Evolutionary conservation across 2,329 filamentous ascomycete genomes (phyloP).

Genomic region (Nothopassalora personata): DNA sequence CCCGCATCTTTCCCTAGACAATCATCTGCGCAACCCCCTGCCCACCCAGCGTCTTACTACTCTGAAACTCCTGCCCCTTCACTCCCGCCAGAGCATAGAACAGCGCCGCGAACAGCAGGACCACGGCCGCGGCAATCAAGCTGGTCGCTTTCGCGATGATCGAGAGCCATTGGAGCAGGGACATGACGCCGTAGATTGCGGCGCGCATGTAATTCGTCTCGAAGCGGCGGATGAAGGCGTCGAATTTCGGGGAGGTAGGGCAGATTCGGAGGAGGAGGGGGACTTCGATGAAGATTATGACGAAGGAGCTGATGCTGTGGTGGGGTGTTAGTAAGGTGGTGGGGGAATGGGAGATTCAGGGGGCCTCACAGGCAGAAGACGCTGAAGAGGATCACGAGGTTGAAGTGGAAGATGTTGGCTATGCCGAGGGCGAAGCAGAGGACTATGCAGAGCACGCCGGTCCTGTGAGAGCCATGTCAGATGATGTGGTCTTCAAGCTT

Average conservation of each 20-base stretch:
- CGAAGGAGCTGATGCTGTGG: slow-evolving; percentile 43
- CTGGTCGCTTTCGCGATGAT: slow-evolving; percentile 59
- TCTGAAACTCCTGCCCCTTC: slow-evolving; percentile 80
- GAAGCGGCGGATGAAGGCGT: slow-evolving; percentile 82
- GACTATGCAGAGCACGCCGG: slow-evolving; percentile 56
- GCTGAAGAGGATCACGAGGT: slow-evolving; percentile 57
- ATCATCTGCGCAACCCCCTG: slow-evolving; percentile 97
- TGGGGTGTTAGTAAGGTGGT: neutral
- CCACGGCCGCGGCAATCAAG: slow-evolving; percentile 78
- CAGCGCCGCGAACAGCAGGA: slow-evolving; percentile 67
- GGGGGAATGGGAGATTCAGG: neutral
- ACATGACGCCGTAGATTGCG: slow-evolving; percentile 76
- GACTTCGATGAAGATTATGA: slow-evolving; percentile 60
- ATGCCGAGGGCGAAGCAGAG: slow-evolving; percentile 64
- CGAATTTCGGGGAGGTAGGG: slow-evolving; percentile 86
- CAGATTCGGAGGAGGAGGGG: slow-evolving; percentile 95
- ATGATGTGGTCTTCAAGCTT: neutral
- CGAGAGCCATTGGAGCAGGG: slow-evolving; percentile 77
- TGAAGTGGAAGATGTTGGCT: slow-evolving; percentile 61
- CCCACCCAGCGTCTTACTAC: slow-evolving; percentile 93
- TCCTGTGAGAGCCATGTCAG: slow-evolving; percentile 34
- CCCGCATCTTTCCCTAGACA: slow-evolving; percentile 53
- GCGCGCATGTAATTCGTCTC: slow-evolving; percentile 97
- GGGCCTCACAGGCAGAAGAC: slow-evolving; percentile 45
- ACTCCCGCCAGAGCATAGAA: slow-evolving; percentile 78